These are phyloP conservation scores for Rhizophagus sp. DNA, from an alignment of 192 early-diverging fungal species.

Conservation along the genomic window DNA sequence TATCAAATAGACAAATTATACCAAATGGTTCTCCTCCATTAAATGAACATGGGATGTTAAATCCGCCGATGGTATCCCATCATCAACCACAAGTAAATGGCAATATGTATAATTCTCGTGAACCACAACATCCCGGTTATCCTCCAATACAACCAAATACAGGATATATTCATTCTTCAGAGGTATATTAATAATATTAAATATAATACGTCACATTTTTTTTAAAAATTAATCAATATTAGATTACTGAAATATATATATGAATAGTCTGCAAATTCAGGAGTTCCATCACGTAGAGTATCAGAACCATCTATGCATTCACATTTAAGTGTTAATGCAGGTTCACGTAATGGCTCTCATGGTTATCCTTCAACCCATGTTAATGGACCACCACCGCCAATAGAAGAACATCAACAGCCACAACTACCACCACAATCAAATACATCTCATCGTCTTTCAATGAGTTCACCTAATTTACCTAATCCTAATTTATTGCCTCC, in stretches of 20 bases:
- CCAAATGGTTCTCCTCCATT: constrained; percentile 4
- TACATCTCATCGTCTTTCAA: background rate
- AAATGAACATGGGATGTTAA: constrained; percentile 21
- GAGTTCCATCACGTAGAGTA: background rate
- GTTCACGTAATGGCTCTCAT: background rate
- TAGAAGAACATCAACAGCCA: background rate
- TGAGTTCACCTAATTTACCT: background rate
- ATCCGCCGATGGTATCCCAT: background rate
- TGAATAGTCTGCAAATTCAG: background rate
- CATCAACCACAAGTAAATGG: constrained; percentile 21
- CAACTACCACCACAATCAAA: background rate
- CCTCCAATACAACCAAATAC: background rate
- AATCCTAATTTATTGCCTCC: background rate
- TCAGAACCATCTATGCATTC: background rate
- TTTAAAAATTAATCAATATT: background rate
- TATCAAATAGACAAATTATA: background rate
- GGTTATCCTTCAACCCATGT: background rate
- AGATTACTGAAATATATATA: too few species aligned
- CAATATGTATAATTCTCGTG: background rate
- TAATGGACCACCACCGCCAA: background rate
- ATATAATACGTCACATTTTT: background rate
- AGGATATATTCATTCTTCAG: constrained; percentile 8
- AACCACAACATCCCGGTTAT: constrained; percentile 6
- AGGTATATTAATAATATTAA: background rate
- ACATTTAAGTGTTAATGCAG: background rate